Conservation (phyloP, 2,329 filamentous ascomycete genomes). For the Trichoderma asperellum region DNA sequence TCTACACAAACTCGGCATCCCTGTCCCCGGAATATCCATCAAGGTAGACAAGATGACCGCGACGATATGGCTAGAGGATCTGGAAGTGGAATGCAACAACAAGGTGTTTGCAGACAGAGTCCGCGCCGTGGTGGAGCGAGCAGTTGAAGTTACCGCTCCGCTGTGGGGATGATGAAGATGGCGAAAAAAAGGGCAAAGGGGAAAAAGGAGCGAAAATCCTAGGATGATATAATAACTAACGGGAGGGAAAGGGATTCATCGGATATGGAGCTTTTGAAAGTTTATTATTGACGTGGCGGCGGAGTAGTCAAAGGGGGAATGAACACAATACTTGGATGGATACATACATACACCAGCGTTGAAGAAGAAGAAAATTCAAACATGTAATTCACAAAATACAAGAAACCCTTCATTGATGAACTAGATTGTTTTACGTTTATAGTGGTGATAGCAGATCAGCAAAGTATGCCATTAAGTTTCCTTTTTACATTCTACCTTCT, state of each 20-base stretch:
- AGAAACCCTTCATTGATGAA: not conserved
- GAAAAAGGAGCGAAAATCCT: not conserved
- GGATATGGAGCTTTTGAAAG: not conserved
- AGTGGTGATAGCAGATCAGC: not conserved
- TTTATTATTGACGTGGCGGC: not conserved
- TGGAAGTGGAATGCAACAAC: slow-evolving; percentile 86
- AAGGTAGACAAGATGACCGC: slow-evolving; percentile 86
- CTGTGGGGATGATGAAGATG: slow-evolving; percentile 56
- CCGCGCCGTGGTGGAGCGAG: slow-evolving; percentile 84
- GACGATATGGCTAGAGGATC: slow-evolving; percentile 86
- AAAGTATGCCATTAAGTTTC: not conserved
- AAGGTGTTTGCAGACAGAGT: slow-evolving; percentile 82
- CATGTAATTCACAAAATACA: not conserved
- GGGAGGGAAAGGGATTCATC: not conserved
- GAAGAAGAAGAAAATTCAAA: not conserved
- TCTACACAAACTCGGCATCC: slow-evolving; percentile 81
- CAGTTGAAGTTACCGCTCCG: slow-evolving; percentile 82
- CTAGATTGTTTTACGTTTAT: not conserved
- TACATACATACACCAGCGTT: not conserved
- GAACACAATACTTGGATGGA: not conserved
- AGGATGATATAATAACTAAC: not conserved
- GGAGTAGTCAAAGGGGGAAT: not conserved
- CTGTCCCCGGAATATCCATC: slow-evolving; percentile 86
- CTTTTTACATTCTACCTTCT: not conserved
- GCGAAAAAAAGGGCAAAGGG: not conserved